These are phyloP conservation scores for Curvularia sp. DNA, from an alignment of 2,329 filamentous ascomycete species.

Conservation along the genomic window DNA sequence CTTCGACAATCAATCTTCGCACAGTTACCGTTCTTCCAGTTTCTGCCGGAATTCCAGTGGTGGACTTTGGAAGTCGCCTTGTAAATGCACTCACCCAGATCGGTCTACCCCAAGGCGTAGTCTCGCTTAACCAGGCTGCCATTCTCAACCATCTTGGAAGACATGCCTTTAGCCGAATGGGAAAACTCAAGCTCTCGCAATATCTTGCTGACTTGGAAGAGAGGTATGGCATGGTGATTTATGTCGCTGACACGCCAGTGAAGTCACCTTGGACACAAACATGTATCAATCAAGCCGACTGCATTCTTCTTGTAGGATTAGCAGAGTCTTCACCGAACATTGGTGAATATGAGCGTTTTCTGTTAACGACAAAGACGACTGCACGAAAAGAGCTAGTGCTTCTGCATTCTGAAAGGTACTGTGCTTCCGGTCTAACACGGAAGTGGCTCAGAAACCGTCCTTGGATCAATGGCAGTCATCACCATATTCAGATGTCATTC, in stretches of 20 bases:
- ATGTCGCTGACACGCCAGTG: constrained; percentile 95
- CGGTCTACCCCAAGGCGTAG: constrained; percentile 86
- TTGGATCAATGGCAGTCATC: constrained; percentile 98
- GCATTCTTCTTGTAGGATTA: constrained; percentile 88
- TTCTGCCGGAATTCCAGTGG: constrained; percentile 87
- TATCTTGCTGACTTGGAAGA: constrained; percentile 97
- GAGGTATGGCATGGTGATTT: constrained; percentile 93
- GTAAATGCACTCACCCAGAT: constrained; percentile 90
- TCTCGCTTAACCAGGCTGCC: constrained; percentile 88
- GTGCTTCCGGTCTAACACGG: constrained; percentile 80
- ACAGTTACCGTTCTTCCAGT: constrained; percentile 93
- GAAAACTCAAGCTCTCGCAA: constrained; percentile 92
- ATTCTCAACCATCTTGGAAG: constrained; percentile 94
- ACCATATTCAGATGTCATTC: constrained; percentile 96
- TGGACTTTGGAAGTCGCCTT: constrained; percentile 90
- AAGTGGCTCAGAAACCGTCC: constrained; percentile 87
- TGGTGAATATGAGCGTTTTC: constrained; percentile 94
- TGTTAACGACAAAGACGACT: constrained; percentile 96
- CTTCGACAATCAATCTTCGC: constrained; percentile 88
- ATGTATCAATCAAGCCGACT: constrained; percentile 95
- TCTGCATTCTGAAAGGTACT: constrained; percentile 88
- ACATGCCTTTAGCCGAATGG: constrained; percentile 97
- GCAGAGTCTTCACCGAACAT: constrained; percentile 89
- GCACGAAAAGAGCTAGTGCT: constrained; percentile 91
- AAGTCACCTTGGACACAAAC: constrained; percentile 99